phyloP scores from a whole-genome alignment of 495 filamentous ascomycete genomes.

The Xylaria longipes region DNA sequence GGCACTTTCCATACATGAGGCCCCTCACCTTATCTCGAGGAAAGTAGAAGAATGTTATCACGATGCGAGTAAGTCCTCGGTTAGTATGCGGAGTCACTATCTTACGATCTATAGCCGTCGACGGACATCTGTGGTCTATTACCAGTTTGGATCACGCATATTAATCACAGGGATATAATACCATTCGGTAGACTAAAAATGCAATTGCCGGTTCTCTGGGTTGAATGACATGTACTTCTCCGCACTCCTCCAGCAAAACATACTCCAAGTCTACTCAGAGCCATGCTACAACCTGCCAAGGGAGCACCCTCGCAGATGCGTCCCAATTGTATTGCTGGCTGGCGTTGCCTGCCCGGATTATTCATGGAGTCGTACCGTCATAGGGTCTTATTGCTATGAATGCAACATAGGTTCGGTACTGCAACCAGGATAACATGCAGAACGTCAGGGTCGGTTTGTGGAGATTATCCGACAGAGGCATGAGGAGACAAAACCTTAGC shows the following conservation, averaged over 20 bases:
- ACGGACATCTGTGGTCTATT: background rate
- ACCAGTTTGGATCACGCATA: background rate
- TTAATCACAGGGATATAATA: background rate
- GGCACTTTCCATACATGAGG: background rate
- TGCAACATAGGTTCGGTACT: slow-evolving; percentile 7
- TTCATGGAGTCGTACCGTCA: background rate
- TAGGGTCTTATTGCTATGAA: background rate
- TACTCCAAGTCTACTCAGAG: slow-evolving; percentile 9
- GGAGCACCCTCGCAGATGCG: background rate
- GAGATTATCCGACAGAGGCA: slow-evolving; percentile 10
- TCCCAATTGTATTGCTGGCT: background rate
- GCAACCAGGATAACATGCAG: background rate
- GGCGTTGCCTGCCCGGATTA: background rate
- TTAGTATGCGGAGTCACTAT: background rate
- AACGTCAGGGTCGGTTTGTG: background rate
- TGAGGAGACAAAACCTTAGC: background rate
- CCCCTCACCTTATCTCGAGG: background rate
- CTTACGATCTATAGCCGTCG: background rate
- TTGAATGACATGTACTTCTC: slow-evolving; percentile 9
- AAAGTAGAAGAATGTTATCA: background rate
- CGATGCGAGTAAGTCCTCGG: background rate
- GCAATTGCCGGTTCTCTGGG: slow-evolving; percentile 15
- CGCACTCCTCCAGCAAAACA: background rate
- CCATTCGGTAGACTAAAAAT: background rate
- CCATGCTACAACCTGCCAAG: background rate